Percentiles rank a stretch among this genome's conserved stretches.
Evolutionary conservation across 2,329 filamentous ascomycete species (phyloP).

Genomic region (Aspergillus aculeatus): DNA sequence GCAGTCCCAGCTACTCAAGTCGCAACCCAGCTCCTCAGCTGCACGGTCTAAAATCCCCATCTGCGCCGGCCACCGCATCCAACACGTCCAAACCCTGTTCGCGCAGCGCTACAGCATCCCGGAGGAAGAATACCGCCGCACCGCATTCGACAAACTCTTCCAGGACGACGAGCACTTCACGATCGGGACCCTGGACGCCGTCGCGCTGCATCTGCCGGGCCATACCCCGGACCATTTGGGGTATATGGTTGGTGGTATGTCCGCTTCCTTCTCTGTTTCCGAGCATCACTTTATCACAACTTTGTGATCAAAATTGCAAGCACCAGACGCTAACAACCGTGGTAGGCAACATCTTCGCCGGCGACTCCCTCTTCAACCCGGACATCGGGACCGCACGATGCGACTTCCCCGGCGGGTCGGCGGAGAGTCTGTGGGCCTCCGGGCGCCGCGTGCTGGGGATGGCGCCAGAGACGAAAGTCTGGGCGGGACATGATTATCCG

Average conservation of each 20-base stretch:
- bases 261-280: background rate
- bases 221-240: conserved; percentile 63
- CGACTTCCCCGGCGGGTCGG: conserved; percentile 54
- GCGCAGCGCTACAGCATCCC: conserved; percentile 50
- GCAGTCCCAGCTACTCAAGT: background rate
- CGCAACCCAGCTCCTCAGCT: background rate
- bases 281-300: too few species aligned
- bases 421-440: conserved; percentile 45
- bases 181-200: conserved; percentile 49
- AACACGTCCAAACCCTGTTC: conserved; percentile 53
- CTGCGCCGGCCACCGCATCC: conserved; percentile 58
- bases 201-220: conserved; percentile 57
- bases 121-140: conserved; percentile 42
- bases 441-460: conserved; percentile 44
- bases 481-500: conserved; percentile 54
- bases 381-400: conserved; percentile 53
- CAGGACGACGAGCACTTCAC: conserved; percentile 54
- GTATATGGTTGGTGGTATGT: conserved; percentile 50
- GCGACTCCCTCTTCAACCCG: conserved; percentile 53
- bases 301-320: too few species aligned
- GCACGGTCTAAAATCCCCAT: conserved; percentile 40
- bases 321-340: too few species aligned
- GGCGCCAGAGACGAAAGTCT: conserved; percentile 47
- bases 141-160: conserved; percentile 54
- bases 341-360: conserved; percentile 45